phyloP scores from a whole-genome alignment of 2,329 filamentous ascomycete genomes.

The Cytospora schulzeri region DNA sequence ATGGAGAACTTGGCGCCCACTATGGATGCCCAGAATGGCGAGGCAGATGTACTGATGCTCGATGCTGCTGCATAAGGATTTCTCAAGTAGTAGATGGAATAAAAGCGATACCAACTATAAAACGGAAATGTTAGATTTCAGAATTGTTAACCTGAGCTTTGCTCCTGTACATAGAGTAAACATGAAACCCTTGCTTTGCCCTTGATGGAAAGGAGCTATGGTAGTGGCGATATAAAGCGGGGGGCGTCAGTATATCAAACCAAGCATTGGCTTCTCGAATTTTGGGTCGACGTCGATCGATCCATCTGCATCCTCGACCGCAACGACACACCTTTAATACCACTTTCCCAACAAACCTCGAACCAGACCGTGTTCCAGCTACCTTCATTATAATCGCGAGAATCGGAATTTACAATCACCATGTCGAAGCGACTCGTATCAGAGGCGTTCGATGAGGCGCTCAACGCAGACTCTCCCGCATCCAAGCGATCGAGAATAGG shows the following conservation, averaged over 20 bases:
- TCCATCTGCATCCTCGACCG: slow-evolving; percentile 11
- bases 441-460: slow-evolving; percentile 61
- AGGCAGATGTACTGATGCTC: slow-evolving; percentile 34
- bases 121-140: neutral
- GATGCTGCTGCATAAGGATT: slow-evolving; percentile 28
- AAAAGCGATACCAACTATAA: slow-evolving; percentile 8
- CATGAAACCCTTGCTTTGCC: neutral
- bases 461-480: slow-evolving; percentile 57
- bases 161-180: neutral
- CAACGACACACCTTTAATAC: neutral
- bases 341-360: neutral
- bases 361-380: neutral
- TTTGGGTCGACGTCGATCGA: neutral
- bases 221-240: slow-evolving; percentile 24
- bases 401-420: slow-evolving; percentile 39
- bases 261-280: neutral
- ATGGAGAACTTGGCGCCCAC: slow-evolving; percentile 75
- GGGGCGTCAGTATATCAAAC: slow-evolving; percentile 22
- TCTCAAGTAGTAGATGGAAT: neutral
- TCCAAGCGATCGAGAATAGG: slow-evolving; percentile 60
- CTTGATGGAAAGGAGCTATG: slow-evolving; percentile 20
- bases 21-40: slow-evolving; percentile 30
- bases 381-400: neutral
- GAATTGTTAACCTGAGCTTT: neutral
- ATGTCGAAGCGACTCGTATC: slow-evolving; percentile 56